Evolutionary conservation across 768 basidiomycete genomes (phyloP).

Genomic region (Boletellus ananiceps): DNA sequence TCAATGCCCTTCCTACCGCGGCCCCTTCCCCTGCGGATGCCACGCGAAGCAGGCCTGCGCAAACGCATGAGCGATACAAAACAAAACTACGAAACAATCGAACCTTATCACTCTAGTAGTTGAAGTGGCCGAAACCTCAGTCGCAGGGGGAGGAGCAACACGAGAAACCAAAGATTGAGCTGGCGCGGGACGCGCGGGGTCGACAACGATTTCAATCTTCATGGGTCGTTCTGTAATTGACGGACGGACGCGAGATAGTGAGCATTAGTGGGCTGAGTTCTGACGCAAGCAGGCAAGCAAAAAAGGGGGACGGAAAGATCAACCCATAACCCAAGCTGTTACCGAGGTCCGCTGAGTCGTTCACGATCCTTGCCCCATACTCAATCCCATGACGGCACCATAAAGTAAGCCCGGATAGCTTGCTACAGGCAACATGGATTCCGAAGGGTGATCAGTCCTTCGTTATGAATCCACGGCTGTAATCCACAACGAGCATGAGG

Average conservation of each 20-base stretch:
- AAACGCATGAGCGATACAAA: slow-evolving; percentile 8
- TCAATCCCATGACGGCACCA: slow-evolving; percentile 30
- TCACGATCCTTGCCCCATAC: slow-evolving; percentile 31
- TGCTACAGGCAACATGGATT: slow-evolving; percentile 24
- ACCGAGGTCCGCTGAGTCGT: slow-evolving; percentile 24
- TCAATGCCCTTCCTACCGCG: slow-evolving; percentile 45
- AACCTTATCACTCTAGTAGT: slow-evolving; percentile 35
- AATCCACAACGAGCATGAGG: slow-evolving; percentile 18
- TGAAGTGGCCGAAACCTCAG: slow-evolving; percentile 19
- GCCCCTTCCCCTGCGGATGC: slow-evolving; percentile 46
- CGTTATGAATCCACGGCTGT: slow-evolving; percentile 20
- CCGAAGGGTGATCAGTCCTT: slow-evolving; percentile 30
- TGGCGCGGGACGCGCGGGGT: slow-evolving; percentile 67
- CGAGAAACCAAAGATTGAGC: slow-evolving; percentile 69
- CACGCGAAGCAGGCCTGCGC: slow-evolving; percentile 31
- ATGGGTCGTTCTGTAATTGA: slow-evolving; percentile 81
- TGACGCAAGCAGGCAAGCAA: slow-evolving; percentile 34
- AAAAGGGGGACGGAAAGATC: slow-evolving; percentile 43
- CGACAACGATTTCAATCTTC: slow-evolving; percentile 97
- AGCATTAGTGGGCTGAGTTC: slow-evolving; percentile 33
- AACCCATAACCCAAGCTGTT: slow-evolving; percentile 24
- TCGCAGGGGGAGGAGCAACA: slow-evolving; percentile 65
- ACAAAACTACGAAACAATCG: slow-evolving; percentile 9
- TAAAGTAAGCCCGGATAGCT: slow-evolving; percentile 22
- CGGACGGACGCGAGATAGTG: slow-evolving; percentile 32